These are phyloP conservation scores for Dictyostelium purpureum DNA, from an alignment of 78 protist genomes.

Conservation along the genomic window DNA sequence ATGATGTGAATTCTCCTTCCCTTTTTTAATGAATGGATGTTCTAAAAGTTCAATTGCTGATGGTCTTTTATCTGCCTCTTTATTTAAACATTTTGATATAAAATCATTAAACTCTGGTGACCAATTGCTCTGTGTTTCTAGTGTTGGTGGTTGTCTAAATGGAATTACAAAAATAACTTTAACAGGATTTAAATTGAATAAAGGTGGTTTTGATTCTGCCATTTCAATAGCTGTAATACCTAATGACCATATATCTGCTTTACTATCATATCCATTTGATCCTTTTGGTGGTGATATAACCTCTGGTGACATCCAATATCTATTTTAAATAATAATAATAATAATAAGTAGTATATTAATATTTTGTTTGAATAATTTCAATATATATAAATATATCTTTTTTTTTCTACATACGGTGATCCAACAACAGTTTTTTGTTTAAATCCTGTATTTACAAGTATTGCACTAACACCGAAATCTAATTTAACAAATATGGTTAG, in stretches of 20 bases:
- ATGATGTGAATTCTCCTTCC: not conserved
- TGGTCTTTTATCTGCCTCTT: slow-evolving; percentile 72
- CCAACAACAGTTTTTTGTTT: slow-evolving; percentile 83
- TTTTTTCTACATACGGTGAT: slow-evolving; percentile 75
- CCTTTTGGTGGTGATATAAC: slow-evolving; percentile 79
- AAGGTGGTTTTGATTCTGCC: slow-evolving; percentile 91
- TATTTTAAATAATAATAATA: not conserved
- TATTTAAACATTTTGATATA: slow-evolving; percentile 45
- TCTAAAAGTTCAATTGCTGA: slow-evolving; percentile 35
- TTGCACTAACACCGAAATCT: slow-evolving; percentile 86
- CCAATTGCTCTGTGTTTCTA: slow-evolving; percentile 59
- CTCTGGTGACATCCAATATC: slow-evolving; percentile 88
- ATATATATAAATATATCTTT: not conserved
- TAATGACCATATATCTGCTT: slow-evolving; percentile 92
- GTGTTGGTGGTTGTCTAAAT: slow-evolving; percentile 84
- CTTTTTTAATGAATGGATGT: slow-evolving; percentile 52
- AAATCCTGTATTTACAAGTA: slow-evolving; percentile 62
- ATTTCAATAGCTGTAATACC: slow-evolving; percentile 94
- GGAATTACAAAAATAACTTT: slow-evolving; percentile 89
- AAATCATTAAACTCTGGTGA: slow-evolving; percentile 74
- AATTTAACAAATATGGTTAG: too few relatives aligned
- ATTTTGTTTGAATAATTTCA: not conserved
- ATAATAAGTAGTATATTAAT: not conserved
- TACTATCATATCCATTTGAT: slow-evolving; percentile 45
- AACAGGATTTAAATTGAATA: slow-evolving; percentile 85